phyloP scores from a whole-genome alignment of 371 early-diverging fungal species.

The Lichtheimia ramosa region DNA sequence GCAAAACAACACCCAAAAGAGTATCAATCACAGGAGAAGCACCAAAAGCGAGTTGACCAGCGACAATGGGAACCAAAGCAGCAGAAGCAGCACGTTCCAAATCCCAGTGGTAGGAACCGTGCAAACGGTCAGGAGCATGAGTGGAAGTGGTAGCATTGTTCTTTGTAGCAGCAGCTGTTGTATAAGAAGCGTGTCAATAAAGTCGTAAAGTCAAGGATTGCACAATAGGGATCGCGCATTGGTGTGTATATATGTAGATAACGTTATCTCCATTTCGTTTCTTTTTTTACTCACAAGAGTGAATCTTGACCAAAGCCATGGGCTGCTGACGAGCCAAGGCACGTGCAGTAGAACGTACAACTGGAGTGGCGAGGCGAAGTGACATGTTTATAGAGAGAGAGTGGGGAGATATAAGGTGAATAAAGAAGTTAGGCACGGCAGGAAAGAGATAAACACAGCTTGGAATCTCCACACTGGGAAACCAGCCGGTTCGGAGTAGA shows the following conservation, averaged over 20 bases:
- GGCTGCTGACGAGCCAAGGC: conserved; percentile 41
- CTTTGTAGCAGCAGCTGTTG: conserved; percentile 27
- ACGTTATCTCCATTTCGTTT: background rate
- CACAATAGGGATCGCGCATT: background rate
- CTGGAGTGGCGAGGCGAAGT: conserved; percentile 45
- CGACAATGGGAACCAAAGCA: conserved; percentile 78
- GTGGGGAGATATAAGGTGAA: conserved; percentile 3
- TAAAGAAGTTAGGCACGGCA: conserved; percentile 1
- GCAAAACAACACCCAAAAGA: conserved; percentile 85
- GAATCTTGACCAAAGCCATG: conserved; percentile 53
- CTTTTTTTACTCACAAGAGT: conserved; percentile 35
- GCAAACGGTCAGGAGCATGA: conserved; percentile 46
- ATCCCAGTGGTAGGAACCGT: conserved; percentile 81
- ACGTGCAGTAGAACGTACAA: conserved; percentile 39
- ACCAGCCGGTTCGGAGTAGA: conserved; percentile 1
- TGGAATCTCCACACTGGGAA: background rate
- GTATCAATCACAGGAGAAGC: conserved; percentile 86
- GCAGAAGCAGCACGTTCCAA: conserved; percentile 81
- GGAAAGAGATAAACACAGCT: conserved; percentile 1
- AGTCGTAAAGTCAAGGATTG: background rate
- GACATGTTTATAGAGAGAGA: conserved; percentile 24
- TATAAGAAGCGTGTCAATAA: background rate
- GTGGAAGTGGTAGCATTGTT: conserved; percentile 19
- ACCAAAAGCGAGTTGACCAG: conserved; percentile 74
- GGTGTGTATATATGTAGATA: background rate